A percentile compares a stretch with the other conserved stretches of the same genome.
phyloP scores from a whole-genome alignment of 768 basidiomycete genomes.

The Leucosporidium scottii region DNA sequence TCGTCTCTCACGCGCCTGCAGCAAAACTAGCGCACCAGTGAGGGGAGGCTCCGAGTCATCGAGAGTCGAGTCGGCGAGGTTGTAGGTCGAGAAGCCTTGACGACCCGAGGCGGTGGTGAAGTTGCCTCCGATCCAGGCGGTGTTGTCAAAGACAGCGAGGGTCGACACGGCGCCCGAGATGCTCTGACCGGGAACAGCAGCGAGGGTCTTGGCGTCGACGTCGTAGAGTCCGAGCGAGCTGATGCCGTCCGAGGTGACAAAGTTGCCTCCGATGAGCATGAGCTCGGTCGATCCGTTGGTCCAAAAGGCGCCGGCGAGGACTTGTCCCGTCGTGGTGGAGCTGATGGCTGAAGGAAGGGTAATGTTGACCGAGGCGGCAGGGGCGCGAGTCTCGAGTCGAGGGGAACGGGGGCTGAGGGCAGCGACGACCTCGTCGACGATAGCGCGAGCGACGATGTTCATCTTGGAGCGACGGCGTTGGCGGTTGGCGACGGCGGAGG shows the following conservation, averaged over 20 bases:
- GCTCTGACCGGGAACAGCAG: conserved; percentile 56
- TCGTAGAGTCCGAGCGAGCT: conserved; percentile 59
- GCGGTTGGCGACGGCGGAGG: conserved; percentile 11
- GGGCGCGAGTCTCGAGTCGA: conserved; percentile 15
- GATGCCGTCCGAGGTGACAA: conserved; percentile 54
- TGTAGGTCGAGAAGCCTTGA: conserved; percentile 72
- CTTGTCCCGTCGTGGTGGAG: conserved; percentile 50
- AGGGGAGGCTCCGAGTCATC: conserved; percentile 56
- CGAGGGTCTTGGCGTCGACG: conserved; percentile 48
- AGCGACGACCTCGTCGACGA: not conserved
- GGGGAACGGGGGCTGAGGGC: not conserved
- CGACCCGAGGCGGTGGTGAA: conserved; percentile 57
- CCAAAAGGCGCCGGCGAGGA: conserved; percentile 84
- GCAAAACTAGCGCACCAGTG: conserved; percentile 43
- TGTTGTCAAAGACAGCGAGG: conserved; percentile 63
- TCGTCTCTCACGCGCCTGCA: not conserved
- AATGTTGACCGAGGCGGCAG: conserved; percentile 19
- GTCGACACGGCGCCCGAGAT: conserved; percentile 68
- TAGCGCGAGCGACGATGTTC: not conserved
- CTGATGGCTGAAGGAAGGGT: conserved; percentile 25
- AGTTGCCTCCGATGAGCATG: conserved; percentile 83
- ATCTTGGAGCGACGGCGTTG: conserved; percentile 36
- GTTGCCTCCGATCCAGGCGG: conserved; percentile 75
- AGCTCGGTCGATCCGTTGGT: conserved; percentile 67
- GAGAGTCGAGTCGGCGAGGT: conserved; percentile 63